Evolutionary conservation across 768 basidiomycete genomes (phyloP).

Genomic region (Suillus decipiens): DNA sequence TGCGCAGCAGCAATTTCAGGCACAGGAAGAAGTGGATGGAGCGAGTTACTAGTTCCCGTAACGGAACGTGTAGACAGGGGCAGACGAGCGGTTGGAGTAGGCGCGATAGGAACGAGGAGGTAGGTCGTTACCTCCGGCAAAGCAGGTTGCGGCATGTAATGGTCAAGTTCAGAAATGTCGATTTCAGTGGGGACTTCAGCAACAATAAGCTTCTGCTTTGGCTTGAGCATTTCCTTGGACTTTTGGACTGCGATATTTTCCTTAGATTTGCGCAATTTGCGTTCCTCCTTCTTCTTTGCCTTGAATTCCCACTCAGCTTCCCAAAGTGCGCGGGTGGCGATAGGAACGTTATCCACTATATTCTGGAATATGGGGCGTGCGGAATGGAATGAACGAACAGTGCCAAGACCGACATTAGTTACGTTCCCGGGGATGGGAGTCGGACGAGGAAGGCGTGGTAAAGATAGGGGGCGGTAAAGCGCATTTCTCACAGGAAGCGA

Average conservation of each 20-base stretch:
- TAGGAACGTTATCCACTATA: slow-evolving; percentile 75
- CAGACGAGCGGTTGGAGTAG: slow-evolving; percentile 66
- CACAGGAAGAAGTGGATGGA: slow-evolving; percentile 52
- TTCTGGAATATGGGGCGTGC: slow-evolving; percentile 78
- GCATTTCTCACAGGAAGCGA: slow-evolving; percentile 57
- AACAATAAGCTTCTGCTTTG: slow-evolving; percentile 17
- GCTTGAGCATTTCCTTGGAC: slow-evolving; percentile 32
- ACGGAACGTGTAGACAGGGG: slow-evolving; percentile 47
- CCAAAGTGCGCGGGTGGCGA: slow-evolving; percentile 72
- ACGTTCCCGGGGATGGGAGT: slow-evolving; percentile 49
- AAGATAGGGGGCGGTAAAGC: slow-evolving; percentile 46
- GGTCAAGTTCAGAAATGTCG: slow-evolving; percentile 49
- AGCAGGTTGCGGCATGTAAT: slow-evolving; percentile 55
- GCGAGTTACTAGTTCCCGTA: slow-evolving; percentile 13
- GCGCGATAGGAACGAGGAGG: slow-evolving; percentile 76
- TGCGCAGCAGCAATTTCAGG: slow-evolving; percentile 54
- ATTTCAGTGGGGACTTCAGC: slow-evolving; percentile 1
- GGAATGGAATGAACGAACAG: slow-evolving; percentile 74
- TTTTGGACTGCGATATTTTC: slow-evolving; percentile 23
- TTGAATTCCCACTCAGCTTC: slow-evolving; percentile 73
- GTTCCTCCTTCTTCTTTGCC: slow-evolving; percentile 43
- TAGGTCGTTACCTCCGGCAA: slow-evolving; percentile 54
- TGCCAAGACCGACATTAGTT: slow-evolving; percentile 73
- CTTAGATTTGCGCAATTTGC: slow-evolving; percentile 24
- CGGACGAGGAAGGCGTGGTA: slow-evolving; percentile 60